phyloP scores from a whole-genome alignment of 805 yeast species.

The Saccharomycopsis microspora region DNA sequence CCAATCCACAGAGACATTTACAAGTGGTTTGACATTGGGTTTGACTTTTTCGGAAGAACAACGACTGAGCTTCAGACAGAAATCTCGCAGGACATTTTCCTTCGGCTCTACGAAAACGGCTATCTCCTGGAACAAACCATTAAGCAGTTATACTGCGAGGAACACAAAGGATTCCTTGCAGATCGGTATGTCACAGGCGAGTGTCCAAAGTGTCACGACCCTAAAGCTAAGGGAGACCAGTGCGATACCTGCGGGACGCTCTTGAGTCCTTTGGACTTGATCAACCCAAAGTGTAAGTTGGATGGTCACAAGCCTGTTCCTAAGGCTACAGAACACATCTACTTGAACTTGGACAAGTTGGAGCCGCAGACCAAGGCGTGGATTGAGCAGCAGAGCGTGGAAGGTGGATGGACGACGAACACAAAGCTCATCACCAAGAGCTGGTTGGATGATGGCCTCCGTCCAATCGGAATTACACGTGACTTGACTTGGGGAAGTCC shows the following conservation, averaged over 20 bases:
- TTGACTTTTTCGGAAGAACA: slow-evolving; percentile 94
- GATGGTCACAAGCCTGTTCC: slow-evolving; percentile 77
- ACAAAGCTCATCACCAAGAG: slow-evolving; percentile 79
- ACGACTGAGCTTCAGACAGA: slow-evolving; percentile 86
- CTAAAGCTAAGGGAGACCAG: slow-evolving; percentile 98
- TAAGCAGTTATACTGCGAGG: slow-evolving; percentile 85
- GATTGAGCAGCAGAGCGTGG: slow-evolving; percentile 53
- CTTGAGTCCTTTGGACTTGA: slow-evolving; percentile 84
- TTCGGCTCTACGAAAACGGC: slow-evolving; percentile 63
- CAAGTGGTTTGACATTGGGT: slow-evolving; percentile 93
- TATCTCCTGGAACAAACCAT: slow-evolving; percentile 77
- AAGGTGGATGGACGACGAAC: slow-evolving; percentile 89
- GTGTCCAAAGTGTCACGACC: slow-evolving; percentile 90
- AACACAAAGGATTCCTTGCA: slow-evolving; percentile 84
- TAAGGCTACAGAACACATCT: slow-evolving; percentile 75
- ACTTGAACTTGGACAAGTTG: slow-evolving; percentile 71
- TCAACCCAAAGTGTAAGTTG: slow-evolving; percentile 90
- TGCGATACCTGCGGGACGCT: slow-evolving; percentile 93
- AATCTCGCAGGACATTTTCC: slow-evolving; percentile 89
- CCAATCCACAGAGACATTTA: slow-evolving; percentile 79
- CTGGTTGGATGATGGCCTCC: slow-evolving; percentile 90
- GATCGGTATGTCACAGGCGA: slow-evolving; percentile 96
- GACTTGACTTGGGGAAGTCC: slow-evolving; percentile 98
- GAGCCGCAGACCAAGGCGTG: slow-evolving; percentile 67
- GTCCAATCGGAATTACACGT: slow-evolving; percentile 93